Conservation (phyloP, 495 filamentous ascomycete genomes). For the Penicillium parvum region DNA sequence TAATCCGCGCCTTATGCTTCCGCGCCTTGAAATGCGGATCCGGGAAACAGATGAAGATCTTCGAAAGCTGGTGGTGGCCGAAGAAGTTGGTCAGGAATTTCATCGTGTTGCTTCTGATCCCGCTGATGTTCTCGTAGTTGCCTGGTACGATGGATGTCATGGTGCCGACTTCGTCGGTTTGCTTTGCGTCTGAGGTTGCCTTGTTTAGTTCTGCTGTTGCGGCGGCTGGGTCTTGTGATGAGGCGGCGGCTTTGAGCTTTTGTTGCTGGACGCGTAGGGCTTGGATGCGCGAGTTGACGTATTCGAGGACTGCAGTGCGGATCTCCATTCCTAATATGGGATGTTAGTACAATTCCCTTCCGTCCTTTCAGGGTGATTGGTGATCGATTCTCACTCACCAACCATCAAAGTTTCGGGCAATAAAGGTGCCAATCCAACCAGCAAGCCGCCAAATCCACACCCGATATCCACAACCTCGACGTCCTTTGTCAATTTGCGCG, state of each 20-base stretch:
- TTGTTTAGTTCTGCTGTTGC: background rate
- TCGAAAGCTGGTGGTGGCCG: conserved; percentile 63
- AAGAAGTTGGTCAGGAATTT: conserved; percentile 98
- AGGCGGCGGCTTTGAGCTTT: conserved; percentile 28
- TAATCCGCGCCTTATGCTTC: conserved; percentile 94
- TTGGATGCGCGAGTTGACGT: conserved; percentile 77
- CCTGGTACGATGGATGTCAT: conserved; percentile 27
- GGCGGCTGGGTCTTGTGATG: conserved; percentile 5
- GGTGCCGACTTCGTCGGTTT: conserved; percentile 25
- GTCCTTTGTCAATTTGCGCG: conserved; percentile 52
- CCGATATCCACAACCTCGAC: conserved; percentile 97
- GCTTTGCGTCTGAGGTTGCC: background rate
- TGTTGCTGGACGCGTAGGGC: conserved; percentile 69
- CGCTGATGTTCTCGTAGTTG: conserved; percentile 79
- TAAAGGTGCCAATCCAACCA: conserved; percentile 77
- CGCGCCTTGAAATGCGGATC: conserved; percentile 97
- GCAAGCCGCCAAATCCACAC: conserved; percentile 89
- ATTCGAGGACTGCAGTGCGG: conserved; percentile 80
- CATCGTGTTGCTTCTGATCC: conserved; percentile 91
- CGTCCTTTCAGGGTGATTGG: background rate
- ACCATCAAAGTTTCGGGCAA: conserved; percentile 80
- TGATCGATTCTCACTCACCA: conserved; percentile 43
- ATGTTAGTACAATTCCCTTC: conserved; percentile 1
- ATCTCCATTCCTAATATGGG: conserved; percentile 70
- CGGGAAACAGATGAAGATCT: conserved; percentile 96